Evolutionary conservation across 139 green algal species (phyloP), one percentile per base, ranked within the genome.

Genomic region (Chlamydomonas eustigma): DNA sequence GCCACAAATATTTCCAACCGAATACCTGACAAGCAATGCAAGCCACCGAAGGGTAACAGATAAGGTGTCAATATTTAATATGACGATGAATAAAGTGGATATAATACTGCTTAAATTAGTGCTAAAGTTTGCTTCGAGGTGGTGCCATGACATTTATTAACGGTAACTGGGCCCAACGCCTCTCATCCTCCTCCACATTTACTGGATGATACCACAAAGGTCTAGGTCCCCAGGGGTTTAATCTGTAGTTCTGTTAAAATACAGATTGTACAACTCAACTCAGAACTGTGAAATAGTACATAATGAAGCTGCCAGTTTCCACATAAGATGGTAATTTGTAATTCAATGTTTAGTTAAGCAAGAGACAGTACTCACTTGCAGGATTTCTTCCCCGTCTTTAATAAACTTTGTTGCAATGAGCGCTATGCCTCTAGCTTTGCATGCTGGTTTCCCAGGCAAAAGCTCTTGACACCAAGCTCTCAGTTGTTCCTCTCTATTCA

Each of bases 341-440:
- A 35, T 70, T 22, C 25, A 28, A 6, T 32, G 58, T 70, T 24
- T 5, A 22, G 28, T 24, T 70, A 35, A 6, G 58, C 25, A 18
- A 28, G 8, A 35, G 58, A 28, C 25, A 70, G 25, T 70, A 32
- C 58, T 37, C 58, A 70, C 58, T 28, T 70, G 66, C 12, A 74
- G 66, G 8, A 74, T 33, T 35, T 74, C 66, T 33, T 74, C 66
- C 28, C 66, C 66, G 66, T 74, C 66, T 6, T 74, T 33, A 6
- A 74, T 39, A 28, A 35, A n/a, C 24, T 35, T 33, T 33, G 66
- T 74, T 33, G 66, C 12, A 24, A 74, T 35, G 4, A 74, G 66
- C 12, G 66, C 66, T 6, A 74, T 12, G 18, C 66, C 66, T 24
- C 58, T 24, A 22, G 28, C 58, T 24, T 6, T 22, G 25, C 25